Percentiles rank a stretch among this genome's conserved stretches.
These are phyloP conservation scores for Pisolithus marmoratus DNA, from an alignment of 768 basidiomycete species.

Conservation along the genomic window DNA sequence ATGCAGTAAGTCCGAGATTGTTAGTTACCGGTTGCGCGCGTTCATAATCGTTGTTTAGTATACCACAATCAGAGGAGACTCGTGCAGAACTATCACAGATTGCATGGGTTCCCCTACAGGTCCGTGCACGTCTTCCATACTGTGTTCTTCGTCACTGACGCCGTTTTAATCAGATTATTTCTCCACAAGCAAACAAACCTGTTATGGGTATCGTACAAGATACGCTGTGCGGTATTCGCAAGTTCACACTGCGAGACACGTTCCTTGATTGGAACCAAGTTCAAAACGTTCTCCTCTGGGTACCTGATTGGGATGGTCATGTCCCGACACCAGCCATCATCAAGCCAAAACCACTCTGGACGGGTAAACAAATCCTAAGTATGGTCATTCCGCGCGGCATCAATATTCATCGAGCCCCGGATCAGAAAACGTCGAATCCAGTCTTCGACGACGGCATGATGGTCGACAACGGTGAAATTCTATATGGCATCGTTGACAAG, in stretches of 20 bases:
- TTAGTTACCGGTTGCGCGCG: not conserved
- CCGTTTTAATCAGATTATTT: conserved; percentile 70
- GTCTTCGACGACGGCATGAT: conserved; percentile 91
- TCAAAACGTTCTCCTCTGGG: conserved; percentile 97
- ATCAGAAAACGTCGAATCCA: conserved; percentile 74
- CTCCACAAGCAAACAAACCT: conserved; percentile 98
- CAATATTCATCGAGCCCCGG: conserved; percentile 81
- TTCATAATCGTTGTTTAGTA: conserved; percentile 39
- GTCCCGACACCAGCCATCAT: conserved; percentile 91
- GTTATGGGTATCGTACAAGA: conserved; percentile 99
- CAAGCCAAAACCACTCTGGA: conserved; percentile 97
- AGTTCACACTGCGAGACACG: conserved; percentile 92
- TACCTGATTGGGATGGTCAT: conserved; percentile 94
- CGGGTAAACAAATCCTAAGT: conserved; percentile 93
- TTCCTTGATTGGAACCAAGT: conserved; percentile 96
- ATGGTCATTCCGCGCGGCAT: conserved; percentile 93
- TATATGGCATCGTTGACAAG: conserved; percentile 95
- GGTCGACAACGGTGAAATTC: conserved; percentile 94
- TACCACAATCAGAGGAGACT: conserved; percentile 98
- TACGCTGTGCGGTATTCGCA: conserved; percentile 94
- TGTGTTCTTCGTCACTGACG: not conserved
- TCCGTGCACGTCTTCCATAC: conserved; percentile 24
- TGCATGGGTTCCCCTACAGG: conserved; percentile 97
- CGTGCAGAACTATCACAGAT: conserved; percentile 97
- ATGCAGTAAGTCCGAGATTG: conserved; percentile 77